phyloP scores from a whole-genome alignment of 2,329 filamentous ascomycete genomes.

The Hypoxylon rubiginosum region DNA sequence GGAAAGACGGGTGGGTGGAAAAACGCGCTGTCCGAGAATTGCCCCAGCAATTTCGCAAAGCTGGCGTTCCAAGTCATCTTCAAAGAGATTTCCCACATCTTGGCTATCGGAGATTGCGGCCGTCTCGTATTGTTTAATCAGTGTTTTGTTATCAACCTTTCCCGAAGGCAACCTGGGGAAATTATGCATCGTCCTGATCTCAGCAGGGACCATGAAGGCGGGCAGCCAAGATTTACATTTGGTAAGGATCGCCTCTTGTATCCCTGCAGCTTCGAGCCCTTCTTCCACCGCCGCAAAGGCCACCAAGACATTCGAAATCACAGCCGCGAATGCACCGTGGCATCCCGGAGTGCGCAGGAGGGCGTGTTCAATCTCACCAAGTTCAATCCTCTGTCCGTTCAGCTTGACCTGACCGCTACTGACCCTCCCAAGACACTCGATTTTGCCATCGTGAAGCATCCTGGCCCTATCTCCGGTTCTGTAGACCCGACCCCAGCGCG shows the following conservation, averaged over 20 bases:
- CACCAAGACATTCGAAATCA: slow-evolving; percentile 78
- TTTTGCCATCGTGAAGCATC: slow-evolving; percentile 73
- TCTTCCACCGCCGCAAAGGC: slow-evolving; percentile 76
- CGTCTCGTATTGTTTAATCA: slow-evolving; percentile 67
- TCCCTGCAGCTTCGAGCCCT: slow-evolving; percentile 39
- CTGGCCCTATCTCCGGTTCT: slow-evolving; percentile 87
- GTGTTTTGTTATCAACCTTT: slow-evolving; percentile 79
- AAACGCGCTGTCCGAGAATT: slow-evolving; percentile 47
- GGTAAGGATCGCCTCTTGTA: slow-evolving; percentile 63
- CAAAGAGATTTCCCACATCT: slow-evolving; percentile 45
- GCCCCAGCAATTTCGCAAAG: slow-evolving; percentile 52
- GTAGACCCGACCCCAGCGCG: slow-evolving; percentile 79
- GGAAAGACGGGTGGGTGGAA: slow-evolving; percentile 50
- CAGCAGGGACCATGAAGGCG: slow-evolving; percentile 83
- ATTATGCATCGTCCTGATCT: slow-evolving; percentile 72
- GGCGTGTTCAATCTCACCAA: slow-evolving; percentile 82
- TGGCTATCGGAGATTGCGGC: slow-evolving; percentile 11
- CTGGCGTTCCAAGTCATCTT: slow-evolving; percentile 52
- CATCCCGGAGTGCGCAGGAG: slow-evolving; percentile 72
- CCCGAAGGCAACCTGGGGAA: slow-evolving; percentile 86
- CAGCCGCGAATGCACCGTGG: slow-evolving; percentile 74
- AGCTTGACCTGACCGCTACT: slow-evolving; percentile 87
- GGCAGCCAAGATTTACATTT: slow-evolving; percentile 83
- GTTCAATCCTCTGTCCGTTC: slow-evolving; percentile 84
- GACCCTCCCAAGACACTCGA: slow-evolving; percentile 89